phyloP scores from a whole-genome alignment of 345 rosid genomes.

The Sisymbrium altissimum region DNA sequence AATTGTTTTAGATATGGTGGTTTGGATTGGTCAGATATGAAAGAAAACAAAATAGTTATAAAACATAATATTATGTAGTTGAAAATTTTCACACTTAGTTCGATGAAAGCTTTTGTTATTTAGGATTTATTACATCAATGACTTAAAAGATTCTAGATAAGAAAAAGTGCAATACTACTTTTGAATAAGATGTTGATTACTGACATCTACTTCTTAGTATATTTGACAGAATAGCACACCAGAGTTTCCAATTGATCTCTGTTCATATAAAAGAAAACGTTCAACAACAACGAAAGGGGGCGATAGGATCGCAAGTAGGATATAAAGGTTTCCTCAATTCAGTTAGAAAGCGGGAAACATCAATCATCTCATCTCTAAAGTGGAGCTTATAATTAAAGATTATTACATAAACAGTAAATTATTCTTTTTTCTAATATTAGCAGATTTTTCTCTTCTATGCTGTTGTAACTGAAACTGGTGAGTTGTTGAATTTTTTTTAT shows the following conservation, averaged over 20 bases:
- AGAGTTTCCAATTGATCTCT: background rate
- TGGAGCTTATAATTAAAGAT: slow-evolving; percentile 11
- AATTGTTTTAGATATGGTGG: background rate
- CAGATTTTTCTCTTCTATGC: background rate
- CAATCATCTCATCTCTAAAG: background rate
- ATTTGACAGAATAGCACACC: background rate
- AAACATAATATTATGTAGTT: background rate
- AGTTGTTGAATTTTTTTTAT: background rate
- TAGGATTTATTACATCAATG: background rate
- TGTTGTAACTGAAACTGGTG: background rate
- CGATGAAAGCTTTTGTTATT: background rate
- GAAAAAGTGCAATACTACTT: background rate
- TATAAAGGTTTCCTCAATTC: background rate
- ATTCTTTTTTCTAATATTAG: too few relatives aligned
- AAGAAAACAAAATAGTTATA: background rate
- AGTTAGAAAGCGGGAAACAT: slow-evolving; percentile 9
- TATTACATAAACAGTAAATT: background rate
- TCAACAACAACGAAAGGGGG: background rate
- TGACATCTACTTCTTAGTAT: background rate
- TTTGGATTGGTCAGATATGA: background rate
- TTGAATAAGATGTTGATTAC: background rate
- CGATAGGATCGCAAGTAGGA: slow-evolving; percentile 1
- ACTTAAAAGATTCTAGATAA: background rate
- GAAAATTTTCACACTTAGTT: background rate
- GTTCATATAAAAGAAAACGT: background rate